Evolutionary conservation across 2,329 filamentous ascomycete genomes (phyloP), one percentile per base, ranked within the genome.

Genomic region (Talaromyces sp.): DNA sequence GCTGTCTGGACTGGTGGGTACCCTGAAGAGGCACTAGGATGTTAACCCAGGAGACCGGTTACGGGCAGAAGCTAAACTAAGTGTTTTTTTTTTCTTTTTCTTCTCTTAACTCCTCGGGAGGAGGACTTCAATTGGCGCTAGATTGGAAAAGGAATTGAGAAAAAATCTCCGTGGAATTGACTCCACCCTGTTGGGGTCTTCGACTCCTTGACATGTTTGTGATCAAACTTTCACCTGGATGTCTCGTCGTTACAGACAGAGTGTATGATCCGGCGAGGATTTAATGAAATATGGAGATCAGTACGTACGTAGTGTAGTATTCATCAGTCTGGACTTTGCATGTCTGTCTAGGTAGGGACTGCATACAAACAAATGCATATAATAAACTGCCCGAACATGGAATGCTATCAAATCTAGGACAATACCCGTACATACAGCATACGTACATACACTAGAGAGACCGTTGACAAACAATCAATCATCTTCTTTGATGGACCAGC

Each of bases 41-140:
- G 17, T 47, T 49, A 57, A 57, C 61, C 61, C 61, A 63, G 33
- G 50, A 63, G 50, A 27, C 61, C 61, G 61, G 61, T 63, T 62
- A 37, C 22, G 49, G 61, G 49, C 39, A 59, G 19, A 59, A 45
- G 56, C 49, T 61, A 52, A 41, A 45, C 31, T 31, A 19, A 61
- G 59, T 22, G 19, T n/a, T 19, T 22, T 35, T 17, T 43, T 43
- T 31, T 59, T 45, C 9, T 27, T 59, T 41, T 43, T 27, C 3
- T 27, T 31, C 22, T 43, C 22, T 41, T 41, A 31, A 15, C n/a
- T 39, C n/a, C 19, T 39, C 43, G 35, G 19, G 22, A 50, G 15
- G 25, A 47, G 13, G 25, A 27, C 27, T 25, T 52, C 25, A 52
- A 3, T 33, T 52, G 49, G 37, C 37, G 37, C 37, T 43, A 59